Percentiles rank a stretch among this genome's conserved stretches.
These are phyloP conservation scores for Artemisia annua DNA, from an alignment of 129 eudicot genomes.

Conservation along the genomic window DNA sequence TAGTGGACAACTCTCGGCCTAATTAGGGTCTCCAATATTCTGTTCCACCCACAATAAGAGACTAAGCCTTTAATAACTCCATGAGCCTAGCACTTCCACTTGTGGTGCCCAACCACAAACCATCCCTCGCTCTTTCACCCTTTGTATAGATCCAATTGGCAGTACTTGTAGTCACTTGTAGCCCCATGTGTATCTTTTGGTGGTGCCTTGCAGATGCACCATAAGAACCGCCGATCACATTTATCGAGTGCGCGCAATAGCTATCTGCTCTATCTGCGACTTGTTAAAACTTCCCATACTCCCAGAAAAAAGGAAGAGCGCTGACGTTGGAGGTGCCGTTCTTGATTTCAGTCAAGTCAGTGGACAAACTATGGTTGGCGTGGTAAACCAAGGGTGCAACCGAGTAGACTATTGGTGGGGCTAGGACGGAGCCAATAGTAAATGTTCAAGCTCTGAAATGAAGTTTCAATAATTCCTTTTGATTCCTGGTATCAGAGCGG, in stretches of 20 bases:
- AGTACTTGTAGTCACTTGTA: slow-evolving; percentile 25
- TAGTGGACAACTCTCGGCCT: no score
- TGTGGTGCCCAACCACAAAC: slow-evolving; percentile 47
- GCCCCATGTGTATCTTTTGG: not conserved
- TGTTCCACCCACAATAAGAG: slow-evolving; percentile 49
- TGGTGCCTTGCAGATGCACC: slow-evolving; percentile 35
- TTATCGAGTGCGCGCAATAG: slow-evolving; percentile 34
- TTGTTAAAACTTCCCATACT: slow-evolving; percentile 30
- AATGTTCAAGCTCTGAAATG: slow-evolving; percentile 38
- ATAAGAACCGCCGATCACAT: slow-evolving; percentile 35
- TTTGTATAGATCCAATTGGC: slow-evolving; percentile 36
- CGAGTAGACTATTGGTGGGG: slow-evolving; percentile 25
- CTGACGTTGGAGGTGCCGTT: slow-evolving; percentile 37
- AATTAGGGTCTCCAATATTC: slow-evolving; percentile 29
- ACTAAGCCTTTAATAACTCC: slow-evolving; percentile 26
- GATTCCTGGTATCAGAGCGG: no score
- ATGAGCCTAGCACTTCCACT: slow-evolving; percentile 41
- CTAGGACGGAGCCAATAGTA: slow-evolving; percentile 5
- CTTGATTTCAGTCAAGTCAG: slow-evolving; percentile 5
- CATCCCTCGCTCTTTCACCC: slow-evolving; percentile 25
- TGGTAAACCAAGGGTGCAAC: slow-evolving; percentile 38
- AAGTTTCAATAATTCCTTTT: slow-evolving; percentile 31
- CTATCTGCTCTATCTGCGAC: slow-evolving; percentile 32
- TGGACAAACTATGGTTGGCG: not conserved
- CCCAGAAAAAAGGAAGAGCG: slow-evolving; percentile 48